Base-by-base conservation (phyloP, 768 basidiomycete species). In the Serendipita sp. region DNA sequence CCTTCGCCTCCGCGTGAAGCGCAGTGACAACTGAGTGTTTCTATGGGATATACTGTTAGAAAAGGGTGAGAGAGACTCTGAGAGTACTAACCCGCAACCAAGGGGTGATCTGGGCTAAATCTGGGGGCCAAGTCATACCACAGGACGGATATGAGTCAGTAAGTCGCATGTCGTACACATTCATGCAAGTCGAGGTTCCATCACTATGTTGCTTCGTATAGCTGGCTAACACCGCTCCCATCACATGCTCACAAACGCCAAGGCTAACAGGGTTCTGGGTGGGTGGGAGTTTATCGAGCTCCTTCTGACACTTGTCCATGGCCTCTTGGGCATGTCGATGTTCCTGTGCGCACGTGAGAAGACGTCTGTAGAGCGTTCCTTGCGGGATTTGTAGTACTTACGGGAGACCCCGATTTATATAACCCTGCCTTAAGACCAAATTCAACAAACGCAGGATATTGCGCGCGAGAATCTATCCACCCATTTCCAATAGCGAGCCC, bases 81-180 rank as follows among this genome's bases (percentile, higher is more conserved):
- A 48, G 18, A 11, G 34, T 36, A 77, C 89, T 63, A 72, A 96
- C 95, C 32, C 82, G 83, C 3, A 99, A 82, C 71, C 93, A 95
- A 0, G 76, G 74, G 16, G 85, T 86, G 7, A 98, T 77, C 54
- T 84, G 81, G 2, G 78, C 73, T 56, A 98, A 83, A 70, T 93
- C 91, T 38, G 86, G 85, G 4, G 94, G 95, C 95, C 94, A 99
- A 75, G 93, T 95, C 91, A 95, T 89, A 2, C 95, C 96, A 73
- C 96, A 99, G 0, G 83, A 86, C 16, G 96, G 96, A 41, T 72
- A 76, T 11, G 80, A 80, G 72, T 99, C 96, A 64, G 89, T 85
- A n/a, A 88, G 76, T 30, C 96, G 88, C 13, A 97, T 83, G 71
- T 99, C 96, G 69, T 99, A 99, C 44, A 97, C 83, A 72, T 99